Evolutionary conservation across 441 rosid genomes (phyloP).

Genomic region (Mallotus repandus): DNA sequence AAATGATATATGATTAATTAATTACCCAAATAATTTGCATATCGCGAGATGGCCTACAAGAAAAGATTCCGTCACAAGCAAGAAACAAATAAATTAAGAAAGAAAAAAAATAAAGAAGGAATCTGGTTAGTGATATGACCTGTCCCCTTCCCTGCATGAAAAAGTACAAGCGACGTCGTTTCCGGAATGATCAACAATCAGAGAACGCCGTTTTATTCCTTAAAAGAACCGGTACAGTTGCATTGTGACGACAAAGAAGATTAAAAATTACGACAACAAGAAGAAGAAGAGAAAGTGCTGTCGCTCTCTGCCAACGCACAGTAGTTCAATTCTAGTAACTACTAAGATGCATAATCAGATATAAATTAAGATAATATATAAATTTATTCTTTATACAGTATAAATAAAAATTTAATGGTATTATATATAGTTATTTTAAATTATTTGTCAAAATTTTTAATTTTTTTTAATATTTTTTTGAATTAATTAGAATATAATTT

Average conservation of each 20-base stretch:
- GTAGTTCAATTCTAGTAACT: background rate
- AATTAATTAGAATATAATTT: too few relatives aligned
- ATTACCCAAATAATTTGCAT: background rate
- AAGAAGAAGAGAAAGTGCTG: background rate
- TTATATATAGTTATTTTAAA: too few relatives aligned
- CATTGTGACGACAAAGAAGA: background rate
- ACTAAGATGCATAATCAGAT: too few relatives aligned
- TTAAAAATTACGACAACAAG: background rate
- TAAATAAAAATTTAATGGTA: too few relatives aligned
- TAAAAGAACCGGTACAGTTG: background rate
- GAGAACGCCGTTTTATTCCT: too few relatives aligned
- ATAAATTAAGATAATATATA: too few relatives aligned
- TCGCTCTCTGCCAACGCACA: conserved; percentile 36
- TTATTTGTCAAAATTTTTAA: too few relatives aligned
- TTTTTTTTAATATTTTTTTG: too few relatives aligned
- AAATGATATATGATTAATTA: background rate
- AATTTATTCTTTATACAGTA: too few relatives aligned
- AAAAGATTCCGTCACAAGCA: background rate
- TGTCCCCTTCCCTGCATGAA: too few relatives aligned
- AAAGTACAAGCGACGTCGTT: conserved; percentile 10
- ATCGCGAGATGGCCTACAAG: background rate
- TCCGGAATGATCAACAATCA: too few relatives aligned
- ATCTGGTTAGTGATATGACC: background rate
- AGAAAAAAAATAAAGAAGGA: background rate
- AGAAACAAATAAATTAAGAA: background rate